Conservation (phyloP, 225 moss, liverwort and hornwort genomes). For the Marchantia polymorpha region DNA sequence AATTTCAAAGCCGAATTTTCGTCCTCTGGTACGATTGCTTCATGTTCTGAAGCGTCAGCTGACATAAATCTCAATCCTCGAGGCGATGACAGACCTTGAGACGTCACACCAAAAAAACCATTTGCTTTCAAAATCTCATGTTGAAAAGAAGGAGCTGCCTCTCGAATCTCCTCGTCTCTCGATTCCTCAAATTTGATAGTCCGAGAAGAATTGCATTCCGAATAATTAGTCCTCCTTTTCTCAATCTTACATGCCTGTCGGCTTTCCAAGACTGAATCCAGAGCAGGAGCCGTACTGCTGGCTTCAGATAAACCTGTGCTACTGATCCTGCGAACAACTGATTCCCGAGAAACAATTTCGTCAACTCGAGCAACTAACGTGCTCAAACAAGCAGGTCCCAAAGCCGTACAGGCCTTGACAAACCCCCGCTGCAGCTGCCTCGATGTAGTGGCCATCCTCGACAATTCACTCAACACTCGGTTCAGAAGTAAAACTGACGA, state of each 20-base stretch:
- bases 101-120: not conserved
- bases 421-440: conserved; percentile 30
- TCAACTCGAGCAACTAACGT: conserved; percentile 3
- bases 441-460: conserved; percentile 10
- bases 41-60: conserved; percentile 31
- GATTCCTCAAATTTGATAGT: not conserved
- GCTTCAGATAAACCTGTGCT: not conserved
- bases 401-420: conserved; percentile 12
- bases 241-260: not conserved
- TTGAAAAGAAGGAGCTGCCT: not conserved
- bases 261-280: not conserved
- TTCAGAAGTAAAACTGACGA: not conserved
- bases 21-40: conserved; percentile 24
- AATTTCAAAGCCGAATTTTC: not conserved
- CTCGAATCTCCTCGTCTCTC: not conserved
- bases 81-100: not conserved
- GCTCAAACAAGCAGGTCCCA: not conserved
- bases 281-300: not conserved
- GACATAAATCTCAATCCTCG: conserved; percentile 23
- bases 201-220: not conserved
- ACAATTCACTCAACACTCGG: not conserved
- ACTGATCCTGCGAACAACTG: not conserved
- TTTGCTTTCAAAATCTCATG: not conserved
- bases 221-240: not conserved
- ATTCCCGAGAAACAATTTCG: not conserved